Percentiles rank a stretch among this genome's conserved stretches.
phyloP scores from a whole-genome alignment of 108 stramenopile genomes.

The Cylindrotheca fusiformis region DNA sequence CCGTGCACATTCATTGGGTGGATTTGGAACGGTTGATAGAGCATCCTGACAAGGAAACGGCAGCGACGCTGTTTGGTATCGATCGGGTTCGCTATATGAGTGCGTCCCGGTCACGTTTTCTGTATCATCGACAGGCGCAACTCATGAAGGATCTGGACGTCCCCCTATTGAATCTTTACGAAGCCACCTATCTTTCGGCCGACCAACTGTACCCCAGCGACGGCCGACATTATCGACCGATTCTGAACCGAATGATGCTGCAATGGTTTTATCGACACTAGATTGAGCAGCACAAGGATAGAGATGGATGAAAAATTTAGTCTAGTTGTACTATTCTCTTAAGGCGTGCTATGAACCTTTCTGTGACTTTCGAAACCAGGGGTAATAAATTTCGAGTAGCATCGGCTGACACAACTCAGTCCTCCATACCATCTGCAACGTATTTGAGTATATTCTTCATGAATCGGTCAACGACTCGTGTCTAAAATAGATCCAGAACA shows the following conservation, averaged over 20 bases:
- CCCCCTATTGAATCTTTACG: conserved; percentile 30
- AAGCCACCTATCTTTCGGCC: conserved; percentile 38
- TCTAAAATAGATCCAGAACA: conserved; percentile 48
- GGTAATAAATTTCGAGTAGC: no score
- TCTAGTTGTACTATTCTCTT: no score
- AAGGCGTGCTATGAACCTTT: no score
- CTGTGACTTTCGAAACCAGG: no score
- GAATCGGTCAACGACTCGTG: conserved; percentile 92
- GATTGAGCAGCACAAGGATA: no score
- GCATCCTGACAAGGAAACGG: neutral
- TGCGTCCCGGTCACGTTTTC: conserved; percentile 15
- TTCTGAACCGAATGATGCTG: conserved; percentile 20
- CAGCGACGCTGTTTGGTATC: conserved; percentile 22
- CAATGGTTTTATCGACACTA: neutral
- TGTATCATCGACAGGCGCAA: conserved; percentile 17
- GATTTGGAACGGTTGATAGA: conserved; percentile 19
- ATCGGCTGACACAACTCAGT: no score
- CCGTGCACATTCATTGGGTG: conserved; percentile 33
- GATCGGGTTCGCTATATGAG: conserved; percentile 35
- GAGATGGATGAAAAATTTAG: no score
- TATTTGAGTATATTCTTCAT: conserved; percentile 89
- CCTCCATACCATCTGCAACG: conserved; percentile 86
- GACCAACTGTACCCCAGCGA: conserved; percentile 30
- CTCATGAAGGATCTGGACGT: conserved; percentile 25
- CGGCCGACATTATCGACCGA: conserved; percentile 37